Percentiles rank a stretch among this genome's conserved stretches.
Conservation (phyloP, 768 basidiomycete genomes). For the Lactarius quietus region DNA sequence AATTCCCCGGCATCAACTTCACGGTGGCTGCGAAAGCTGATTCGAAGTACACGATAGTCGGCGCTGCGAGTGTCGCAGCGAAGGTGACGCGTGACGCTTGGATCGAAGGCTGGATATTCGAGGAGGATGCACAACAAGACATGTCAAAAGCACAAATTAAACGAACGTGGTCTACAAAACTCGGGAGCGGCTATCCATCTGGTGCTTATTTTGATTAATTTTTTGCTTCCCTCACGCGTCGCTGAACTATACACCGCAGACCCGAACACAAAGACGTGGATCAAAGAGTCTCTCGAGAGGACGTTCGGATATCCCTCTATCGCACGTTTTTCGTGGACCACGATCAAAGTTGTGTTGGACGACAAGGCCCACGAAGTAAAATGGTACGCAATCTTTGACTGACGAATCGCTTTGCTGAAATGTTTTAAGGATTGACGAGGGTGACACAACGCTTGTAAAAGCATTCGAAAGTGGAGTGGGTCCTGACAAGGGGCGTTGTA, state of each 20-base stretch:
- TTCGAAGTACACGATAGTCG: slow-evolving; percentile 93
- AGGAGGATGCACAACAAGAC: slow-evolving; percentile 44
- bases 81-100: slow-evolving; percentile 95
- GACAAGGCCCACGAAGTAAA: slow-evolving; percentile 29
- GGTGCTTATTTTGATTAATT: slow-evolving; percentile 41
- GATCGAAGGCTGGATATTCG: slow-evolving; percentile 80
- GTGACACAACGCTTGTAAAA: too few species aligned
- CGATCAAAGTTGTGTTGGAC: slow-evolving; percentile 38
- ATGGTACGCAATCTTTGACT: too few species aligned
- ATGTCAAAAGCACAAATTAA: background rate
- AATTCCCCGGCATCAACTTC: slow-evolving; percentile 83
- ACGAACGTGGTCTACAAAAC: slow-evolving; percentile 34
- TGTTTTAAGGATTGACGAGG: slow-evolving; percentile 9
- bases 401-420: too few species aligned
- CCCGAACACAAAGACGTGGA: too few species aligned
- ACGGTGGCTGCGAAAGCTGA: slow-evolving; percentile 93
- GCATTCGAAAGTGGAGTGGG: slow-evolving; percentile 25
- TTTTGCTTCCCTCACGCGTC: background rate
- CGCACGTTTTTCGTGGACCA: slow-evolving; percentile 55
- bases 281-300: too few species aligned
- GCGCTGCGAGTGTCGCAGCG: slow-evolving; percentile 96
- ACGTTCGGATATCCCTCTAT: background rate
- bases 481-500: slow-evolving; percentile 39
- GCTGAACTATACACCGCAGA: background rate
- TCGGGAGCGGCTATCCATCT: slow-evolving; percentile 91